These are phyloP conservation scores for Globisporangium iwayamae DNA, from an alignment of 352 stramenopile genomes.

Conservation along the genomic window DNA sequence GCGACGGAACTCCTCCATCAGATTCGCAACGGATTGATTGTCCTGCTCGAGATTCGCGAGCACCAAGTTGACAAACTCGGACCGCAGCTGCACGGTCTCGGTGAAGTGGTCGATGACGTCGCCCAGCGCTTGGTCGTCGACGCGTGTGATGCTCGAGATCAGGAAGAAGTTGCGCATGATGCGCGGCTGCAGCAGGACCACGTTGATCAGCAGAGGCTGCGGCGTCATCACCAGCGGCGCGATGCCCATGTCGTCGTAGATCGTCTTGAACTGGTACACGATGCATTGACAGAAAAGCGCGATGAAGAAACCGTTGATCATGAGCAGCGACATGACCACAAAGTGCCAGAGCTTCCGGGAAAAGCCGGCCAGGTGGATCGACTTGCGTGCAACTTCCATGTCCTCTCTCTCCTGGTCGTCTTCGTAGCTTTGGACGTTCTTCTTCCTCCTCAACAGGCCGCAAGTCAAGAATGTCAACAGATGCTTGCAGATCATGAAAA, in stretches of 20 bases:
- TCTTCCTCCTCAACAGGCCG: too few species aligned
- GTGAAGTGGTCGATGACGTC: slow-evolving; percentile 21
- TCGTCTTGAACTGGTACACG: slow-evolving; percentile 7
- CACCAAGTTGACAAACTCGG: slow-evolving; percentile 14
- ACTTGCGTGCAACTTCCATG: neutral
- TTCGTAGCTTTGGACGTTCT: too few species aligned
- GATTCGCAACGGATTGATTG: neutral
- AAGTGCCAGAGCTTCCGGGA: slow-evolving; percentile 11
- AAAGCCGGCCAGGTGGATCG: neutral
- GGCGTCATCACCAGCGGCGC: neutral
- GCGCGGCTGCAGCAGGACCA: slow-evolving; percentile 13
- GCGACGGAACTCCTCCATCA: slow-evolving; percentile 3
- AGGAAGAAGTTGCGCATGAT: slow-evolving; percentile 16
- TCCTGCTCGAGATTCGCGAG: slow-evolving; percentile 1
- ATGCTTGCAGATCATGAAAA: too few species aligned
- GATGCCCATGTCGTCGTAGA: slow-evolving; percentile 3
- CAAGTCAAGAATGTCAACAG: too few species aligned
- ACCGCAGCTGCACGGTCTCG: slow-evolving; percentile 14
- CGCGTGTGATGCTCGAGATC: slow-evolving; percentile 13
- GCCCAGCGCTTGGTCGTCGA: slow-evolving; percentile 13
- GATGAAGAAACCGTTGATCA: slow-evolving; percentile 18
- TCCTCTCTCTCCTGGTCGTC: neutral
- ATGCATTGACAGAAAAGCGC: slow-evolving; percentile 15
- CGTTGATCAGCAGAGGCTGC: slow-evolving; percentile 8
- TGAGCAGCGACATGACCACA: slow-evolving; percentile 9